Conservation (phyloP, 2,329 filamentous ascomycete species). For the Aspergillus floridensis region DNA sequence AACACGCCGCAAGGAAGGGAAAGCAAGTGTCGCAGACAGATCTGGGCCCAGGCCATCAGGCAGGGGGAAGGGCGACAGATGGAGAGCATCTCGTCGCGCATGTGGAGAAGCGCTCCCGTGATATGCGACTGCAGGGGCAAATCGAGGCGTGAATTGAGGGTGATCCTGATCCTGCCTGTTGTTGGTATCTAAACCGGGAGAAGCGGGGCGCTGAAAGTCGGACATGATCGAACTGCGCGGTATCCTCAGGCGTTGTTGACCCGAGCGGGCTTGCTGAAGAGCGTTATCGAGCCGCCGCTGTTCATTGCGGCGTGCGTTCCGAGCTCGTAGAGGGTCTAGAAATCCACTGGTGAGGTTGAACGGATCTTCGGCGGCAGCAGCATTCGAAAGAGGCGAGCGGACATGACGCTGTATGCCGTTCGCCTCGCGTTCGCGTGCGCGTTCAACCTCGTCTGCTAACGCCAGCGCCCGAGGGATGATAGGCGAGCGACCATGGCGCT, state of each 20-base stretch:
- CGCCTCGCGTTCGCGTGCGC: constrained; percentile 20
- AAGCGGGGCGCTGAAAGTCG: constrained; percentile 26
- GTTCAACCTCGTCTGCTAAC: not conserved
- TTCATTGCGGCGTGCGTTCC: constrained; percentile 25
- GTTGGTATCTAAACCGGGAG: constrained; percentile 18
- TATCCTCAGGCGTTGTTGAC: constrained; percentile 35
- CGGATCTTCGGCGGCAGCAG: constrained; percentile 28
- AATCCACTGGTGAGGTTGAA: constrained; percentile 24
- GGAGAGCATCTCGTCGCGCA: constrained; percentile 18
- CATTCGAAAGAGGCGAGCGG: constrained; percentile 27
- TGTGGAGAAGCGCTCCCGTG: constrained; percentile 25
- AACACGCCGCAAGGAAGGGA: constrained; percentile 34
- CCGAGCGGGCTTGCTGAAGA: constrained; percentile 32
- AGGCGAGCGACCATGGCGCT: constrained; percentile 26
- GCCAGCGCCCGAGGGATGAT: not conserved
- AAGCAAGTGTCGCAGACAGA: constrained; percentile 15
- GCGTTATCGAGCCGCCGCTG: constrained; percentile 35
- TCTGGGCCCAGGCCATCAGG: constrained; percentile 24
- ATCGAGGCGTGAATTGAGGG: constrained; percentile 41
- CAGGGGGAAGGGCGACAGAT: constrained; percentile 26
- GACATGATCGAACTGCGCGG: constrained; percentile 35
- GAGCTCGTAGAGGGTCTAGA: constrained; percentile 16
- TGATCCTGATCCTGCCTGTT: constrained; percentile 18
- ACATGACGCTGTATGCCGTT: constrained; percentile 21
- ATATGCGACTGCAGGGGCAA: constrained; percentile 43